Base-by-base conservation (phyloP, 31 red algal species). In the Asparagopsis taxiformis region DNA sequence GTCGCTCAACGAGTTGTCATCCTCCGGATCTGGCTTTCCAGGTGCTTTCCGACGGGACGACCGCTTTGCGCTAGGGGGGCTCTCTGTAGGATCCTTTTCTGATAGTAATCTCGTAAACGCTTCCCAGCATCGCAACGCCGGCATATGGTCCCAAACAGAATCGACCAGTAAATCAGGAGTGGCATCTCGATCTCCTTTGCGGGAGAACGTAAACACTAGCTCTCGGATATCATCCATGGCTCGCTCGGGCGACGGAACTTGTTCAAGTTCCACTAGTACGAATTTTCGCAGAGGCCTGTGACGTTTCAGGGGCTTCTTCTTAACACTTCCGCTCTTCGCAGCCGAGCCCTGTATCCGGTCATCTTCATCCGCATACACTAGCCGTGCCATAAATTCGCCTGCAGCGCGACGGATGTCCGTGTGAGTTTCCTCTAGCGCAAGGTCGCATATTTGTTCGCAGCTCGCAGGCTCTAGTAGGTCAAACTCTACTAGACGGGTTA, bases 121-220 rank as follows among this genome's bases (percentile, higher is more conserved):
- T 35, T 75, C 24, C 91, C 91, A 94, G 58, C 91, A 89, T 54
- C 69, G 77, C 2, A 87, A 35, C 2, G 82, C 72, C 31, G 82
- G 70, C 49, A 83, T 23, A 26, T 70, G 65, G 32, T 80, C 51
- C 91, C 91, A 94, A 37, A 89, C 61, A 59, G 91, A 59, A 43
- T 94, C 91, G n/a, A 87, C 70, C 0, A 68, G 35, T 5, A 73
- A 62, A 20, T 48, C 77, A 48, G 39, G 56, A 28, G 68, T 29
- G 19, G 26, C 41, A 2, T 44, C 50, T 7, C 68, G 55, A 48
- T 44, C 38, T 31, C 51, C 54, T 26, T 65, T 71, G 35, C 49
- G 25, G 16, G 48, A 32, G 30, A 83, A 31, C 6, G 51, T 26
- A 55, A 72, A 76, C 22, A 94, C 34, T 0, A 94, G 49, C 66